Percentiles rank a stretch among this genome's conserved stretches.
Evolutionary conservation across 768 basidiomycete genomes (phyloP).

Genomic region (Trametes punicea): DNA sequence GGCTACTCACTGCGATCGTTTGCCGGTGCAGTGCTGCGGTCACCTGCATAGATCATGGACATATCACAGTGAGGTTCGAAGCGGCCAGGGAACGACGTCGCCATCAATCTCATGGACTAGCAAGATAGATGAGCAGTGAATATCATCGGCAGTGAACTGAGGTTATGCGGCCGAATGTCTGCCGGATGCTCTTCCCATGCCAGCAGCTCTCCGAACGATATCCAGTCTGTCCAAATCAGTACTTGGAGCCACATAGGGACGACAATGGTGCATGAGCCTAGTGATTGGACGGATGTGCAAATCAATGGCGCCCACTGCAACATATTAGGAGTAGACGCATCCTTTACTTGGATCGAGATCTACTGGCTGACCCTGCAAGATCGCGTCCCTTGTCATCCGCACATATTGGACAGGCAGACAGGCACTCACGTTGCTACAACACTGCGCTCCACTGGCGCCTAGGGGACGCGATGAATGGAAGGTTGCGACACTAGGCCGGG

Average conservation of each 20-base stretch:
- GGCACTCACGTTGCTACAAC: not conserved
- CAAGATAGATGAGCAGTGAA: not conserved
- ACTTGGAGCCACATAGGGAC: no score
- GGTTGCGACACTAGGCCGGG: no score
- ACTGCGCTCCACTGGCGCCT: not conserved
- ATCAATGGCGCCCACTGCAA: not conserved
- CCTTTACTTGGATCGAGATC: not conserved
- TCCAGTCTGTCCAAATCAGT: no score
- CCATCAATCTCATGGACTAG: not conserved
- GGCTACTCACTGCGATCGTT: not conserved
- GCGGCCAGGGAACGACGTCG: not conserved
- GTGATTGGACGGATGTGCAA: not conserved
- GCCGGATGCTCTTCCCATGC: not conserved
- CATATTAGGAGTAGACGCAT: not conserved
- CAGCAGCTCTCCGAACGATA: not conserved
- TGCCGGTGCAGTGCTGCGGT: not conserved
- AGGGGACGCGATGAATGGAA: not conserved
- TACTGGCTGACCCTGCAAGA: not conserved
- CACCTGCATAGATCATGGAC: not conserved
- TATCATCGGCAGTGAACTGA: not conserved
- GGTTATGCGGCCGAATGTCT: not conserved
- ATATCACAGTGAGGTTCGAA: no score
- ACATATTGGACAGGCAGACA: not conserved
- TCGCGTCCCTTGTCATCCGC: conserved; percentile 3
- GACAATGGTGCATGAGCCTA: not conserved